A percentile compares a stretch with the other conserved stretches of the same genome.
Conservation (phyloP, 192 early-diverging fungal species). For the Gaertneriomyces semiglobifer region DNA sequence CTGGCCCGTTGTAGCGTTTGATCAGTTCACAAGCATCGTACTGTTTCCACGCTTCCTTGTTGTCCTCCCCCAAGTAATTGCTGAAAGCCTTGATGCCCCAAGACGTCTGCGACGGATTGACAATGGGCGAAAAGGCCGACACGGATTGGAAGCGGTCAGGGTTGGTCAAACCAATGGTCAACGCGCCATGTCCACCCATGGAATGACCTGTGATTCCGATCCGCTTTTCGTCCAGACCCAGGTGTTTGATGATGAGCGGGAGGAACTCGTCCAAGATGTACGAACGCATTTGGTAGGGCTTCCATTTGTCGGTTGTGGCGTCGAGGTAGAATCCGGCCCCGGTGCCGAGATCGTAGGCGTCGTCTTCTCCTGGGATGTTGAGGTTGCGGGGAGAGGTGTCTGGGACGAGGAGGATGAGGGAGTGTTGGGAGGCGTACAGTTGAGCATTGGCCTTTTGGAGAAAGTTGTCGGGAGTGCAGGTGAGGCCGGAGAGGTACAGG, state of each 20-base stretch:
- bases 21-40: slow-evolving; percentile 77
- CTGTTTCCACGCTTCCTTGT: slow-evolving; percentile 56
- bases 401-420: slow-evolving; percentile 74
- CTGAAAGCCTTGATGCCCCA: slow-evolving; percentile 83
- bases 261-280: slow-evolving; percentile 76
- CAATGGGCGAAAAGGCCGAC: slow-evolving; percentile 83
- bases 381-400: slow-evolving; percentile 77
- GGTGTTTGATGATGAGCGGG: slow-evolving; percentile 48
- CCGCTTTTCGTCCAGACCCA: slow-evolving; percentile 50
- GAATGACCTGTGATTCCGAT: slow-evolving; percentile 42
- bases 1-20: slow-evolving; percentile 41
- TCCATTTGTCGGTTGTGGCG: slow-evolving; percentile 75
- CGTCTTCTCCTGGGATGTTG: slow-evolving; percentile 69
- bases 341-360: slow-evolving; percentile 63
- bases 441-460: slow-evolving; percentile 78
- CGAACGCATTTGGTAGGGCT: slow-evolving; percentile 77
- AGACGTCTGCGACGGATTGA: slow-evolving; percentile 61
- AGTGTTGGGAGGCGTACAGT: slow-evolving; percentile 57
- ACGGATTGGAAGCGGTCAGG: slow-evolving; percentile 65
- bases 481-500: slow-evolving; percentile 78
- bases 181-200: slow-evolving; percentile 85
- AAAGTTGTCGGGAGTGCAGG: slow-evolving; percentile 76
- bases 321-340: slow-evolving; percentile 63
- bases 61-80: slow-evolving; percentile 63
- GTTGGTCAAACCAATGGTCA: slow-evolving; percentile 72